Evolutionary conservation across 768 basidiomycete genomes (phyloP), one percentile per base, ranked within the genome.

Genomic region (Mrakia blollopis): DNA sequence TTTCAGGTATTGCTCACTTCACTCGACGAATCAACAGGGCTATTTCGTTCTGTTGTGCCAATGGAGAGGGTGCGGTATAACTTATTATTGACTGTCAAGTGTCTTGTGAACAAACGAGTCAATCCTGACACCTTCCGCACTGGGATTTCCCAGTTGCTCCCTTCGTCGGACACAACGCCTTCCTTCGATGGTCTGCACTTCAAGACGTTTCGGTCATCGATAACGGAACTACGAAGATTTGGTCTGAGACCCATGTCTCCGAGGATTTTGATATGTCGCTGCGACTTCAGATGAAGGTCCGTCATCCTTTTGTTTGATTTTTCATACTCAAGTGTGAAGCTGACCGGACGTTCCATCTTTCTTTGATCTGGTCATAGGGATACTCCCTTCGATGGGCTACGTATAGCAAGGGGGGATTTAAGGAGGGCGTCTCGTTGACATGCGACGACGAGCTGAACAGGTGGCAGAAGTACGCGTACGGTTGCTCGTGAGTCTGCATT

Each of bases 341-440:
- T 47, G 8, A 50, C 8, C 2, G 8, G 63, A 3, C 1, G 37
- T 14, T 0, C 11, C 39, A 5, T 6, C 39, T 5, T 72, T 52
- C 23, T 25, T 21, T 69, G 8, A 47, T 47, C 44, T 69, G 8
- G 14, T 47, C 44, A 16, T 14, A 81, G 78, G 83, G 83, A n/a
- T 83, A 82, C 72, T 78, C 80, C 25, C 78, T 83, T 5, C 81
- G 83, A 77, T 85, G 82, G 93, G 90, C 92, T 39, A 92, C 91
- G 0, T 95, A 95, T 82, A 90, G 89, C 1, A 87, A 91, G 30
- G 89, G 92, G 68, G 91, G 88, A 1, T 95, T 94, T 86, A 91
- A 93, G 85, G 94, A 96, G 81, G 94, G 94, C 78, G 93, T 96
- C n/a, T 92, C 91, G 0, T 85, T 96, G 23, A 94, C 94, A 0